Evolutionary conservation across 2,329 filamentous ascomycete genomes (phyloP).

Genomic region (Amesomyces nigricolor): DNA sequence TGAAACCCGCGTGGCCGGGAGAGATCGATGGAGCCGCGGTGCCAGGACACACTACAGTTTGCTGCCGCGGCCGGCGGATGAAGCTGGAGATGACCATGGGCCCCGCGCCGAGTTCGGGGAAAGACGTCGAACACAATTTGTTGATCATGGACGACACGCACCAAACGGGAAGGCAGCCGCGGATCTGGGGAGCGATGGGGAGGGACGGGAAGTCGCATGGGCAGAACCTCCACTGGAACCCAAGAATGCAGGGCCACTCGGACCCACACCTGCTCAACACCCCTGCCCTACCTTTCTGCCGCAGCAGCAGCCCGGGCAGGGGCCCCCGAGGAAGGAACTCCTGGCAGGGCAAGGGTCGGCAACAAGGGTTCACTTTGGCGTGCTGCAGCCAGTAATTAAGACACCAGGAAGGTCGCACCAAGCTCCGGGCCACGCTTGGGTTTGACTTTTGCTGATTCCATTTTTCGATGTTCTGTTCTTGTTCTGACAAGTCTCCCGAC

Average conservation of each 20-base stretch:
- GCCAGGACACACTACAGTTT: not conserved
- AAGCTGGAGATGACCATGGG: too few relatives aligned
- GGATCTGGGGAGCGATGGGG: not conserved
- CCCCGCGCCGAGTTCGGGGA: not conserved
- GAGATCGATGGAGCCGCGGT: slow-evolving; percentile 1
- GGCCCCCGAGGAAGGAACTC: not conserved
- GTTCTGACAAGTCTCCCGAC: not conserved
- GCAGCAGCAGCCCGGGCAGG: slow-evolving; percentile 2
- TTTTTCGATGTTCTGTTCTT: not conserved
- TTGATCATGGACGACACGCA: not conserved
- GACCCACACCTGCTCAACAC: not conserved
- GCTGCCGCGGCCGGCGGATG: not conserved
- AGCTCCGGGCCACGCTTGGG: slow-evolving; percentile 2
- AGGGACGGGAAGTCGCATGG: not conserved
- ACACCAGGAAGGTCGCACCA: not conserved
- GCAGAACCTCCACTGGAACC: too few relatives aligned
- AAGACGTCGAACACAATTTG: not conserved
- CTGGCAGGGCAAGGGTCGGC: not conserved
- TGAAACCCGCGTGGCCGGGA: slow-evolving; percentile 12
- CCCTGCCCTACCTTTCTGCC: not conserved
- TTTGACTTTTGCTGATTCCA: not conserved
- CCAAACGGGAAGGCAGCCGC: not conserved
- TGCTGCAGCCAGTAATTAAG: slow-evolving; percentile 9
- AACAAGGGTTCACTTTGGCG: not conserved
- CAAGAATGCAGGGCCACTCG: not conserved